Conservation (phyloP, 257 asterid species). For the Przewalskia tangutica region DNA sequence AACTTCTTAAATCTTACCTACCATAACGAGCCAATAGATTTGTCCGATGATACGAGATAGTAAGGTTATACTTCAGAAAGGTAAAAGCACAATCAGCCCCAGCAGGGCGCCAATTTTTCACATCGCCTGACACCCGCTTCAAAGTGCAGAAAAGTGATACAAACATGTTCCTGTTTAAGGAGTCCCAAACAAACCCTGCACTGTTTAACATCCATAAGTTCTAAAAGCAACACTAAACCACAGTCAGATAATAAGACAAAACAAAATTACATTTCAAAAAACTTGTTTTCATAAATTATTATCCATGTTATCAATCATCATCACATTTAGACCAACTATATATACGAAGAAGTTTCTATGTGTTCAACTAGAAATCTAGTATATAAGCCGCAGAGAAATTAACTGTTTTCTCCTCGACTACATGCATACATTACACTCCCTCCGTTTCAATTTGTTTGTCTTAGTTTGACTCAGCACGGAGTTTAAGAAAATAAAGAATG, state of each 20-base stretch:
- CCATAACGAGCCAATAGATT: conserved; percentile 92
- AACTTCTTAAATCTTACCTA: conserved; percentile 56
- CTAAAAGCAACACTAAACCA: conserved; percentile 19
- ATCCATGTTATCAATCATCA: neutral
- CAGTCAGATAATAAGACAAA: neutral
- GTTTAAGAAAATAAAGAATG: too few species aligned
- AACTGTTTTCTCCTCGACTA: neutral
- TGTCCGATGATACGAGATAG: conserved; percentile 88
- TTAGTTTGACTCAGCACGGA: too few species aligned
- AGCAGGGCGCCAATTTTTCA: conserved; percentile 93
- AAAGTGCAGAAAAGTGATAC: conserved; percentile 80
- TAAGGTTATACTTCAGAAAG: conserved; percentile 70
- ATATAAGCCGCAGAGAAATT: neutral
- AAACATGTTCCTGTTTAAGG: conserved; percentile 94
- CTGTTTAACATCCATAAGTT: conserved; percentile 34
- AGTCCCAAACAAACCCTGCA: conserved; percentile 98
- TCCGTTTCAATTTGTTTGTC: too few species aligned
- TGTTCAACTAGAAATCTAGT: neutral
- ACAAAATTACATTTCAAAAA: neutral
- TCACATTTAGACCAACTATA: neutral
- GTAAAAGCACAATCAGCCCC: conserved; percentile 97
- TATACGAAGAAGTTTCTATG: neutral
- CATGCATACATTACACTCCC: neutral
- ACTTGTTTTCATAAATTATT: neutral
- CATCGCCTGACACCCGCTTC: conserved; percentile 47